Percentiles rank a stretch among this genome's conserved stretches.
Conservation (phyloP, 768 basidiomycete genomes). For the Clavaria fumosa region DNA sequence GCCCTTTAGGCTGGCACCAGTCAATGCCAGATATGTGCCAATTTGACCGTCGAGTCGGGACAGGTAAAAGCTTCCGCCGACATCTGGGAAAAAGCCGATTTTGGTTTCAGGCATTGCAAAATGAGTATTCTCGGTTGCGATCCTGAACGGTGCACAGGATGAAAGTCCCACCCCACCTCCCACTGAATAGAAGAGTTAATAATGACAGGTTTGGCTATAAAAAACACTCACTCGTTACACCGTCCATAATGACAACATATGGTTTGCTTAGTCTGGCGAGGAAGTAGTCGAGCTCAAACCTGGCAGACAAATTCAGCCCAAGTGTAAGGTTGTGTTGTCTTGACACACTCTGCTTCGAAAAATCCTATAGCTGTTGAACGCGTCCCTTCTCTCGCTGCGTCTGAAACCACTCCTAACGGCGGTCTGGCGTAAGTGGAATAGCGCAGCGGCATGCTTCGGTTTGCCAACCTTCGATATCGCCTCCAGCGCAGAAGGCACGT, state of each 20-base stretch:
- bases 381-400: constrained; percentile 35
- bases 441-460: constrained; percentile 16
- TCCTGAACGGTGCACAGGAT: constrained; percentile 71
- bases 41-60: constrained; percentile 81
- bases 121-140: constrained; percentile 83
- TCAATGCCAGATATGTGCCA: constrained; percentile 89
- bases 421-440: constrained; percentile 4
- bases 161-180: constrained; percentile 90
- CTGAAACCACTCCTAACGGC: constrained; percentile 44
- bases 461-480: constrained; percentile 83
- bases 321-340: constrained; percentile 9
- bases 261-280: constrained; percentile 63
- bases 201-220: constrained; percentile 5
- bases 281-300: constrained; percentile 69
- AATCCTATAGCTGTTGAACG: constrained; percentile 60
- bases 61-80: constrained; percentile 83
- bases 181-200: constrained; percentile 34
- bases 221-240: constrained; percentile 64
- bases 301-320: constrained; percentile 18
- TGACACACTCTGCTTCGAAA: constrained; percentile 76
- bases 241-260: constrained; percentile 86
- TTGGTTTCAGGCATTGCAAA: constrained; percentile 97
- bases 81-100: constrained; percentile 84
- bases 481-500: constrained; percentile 85
- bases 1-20: constrained; percentile 55